Evolutionary conservation across 257 asterid species (phyloP).

Genomic region (Solanum piurae): DNA sequence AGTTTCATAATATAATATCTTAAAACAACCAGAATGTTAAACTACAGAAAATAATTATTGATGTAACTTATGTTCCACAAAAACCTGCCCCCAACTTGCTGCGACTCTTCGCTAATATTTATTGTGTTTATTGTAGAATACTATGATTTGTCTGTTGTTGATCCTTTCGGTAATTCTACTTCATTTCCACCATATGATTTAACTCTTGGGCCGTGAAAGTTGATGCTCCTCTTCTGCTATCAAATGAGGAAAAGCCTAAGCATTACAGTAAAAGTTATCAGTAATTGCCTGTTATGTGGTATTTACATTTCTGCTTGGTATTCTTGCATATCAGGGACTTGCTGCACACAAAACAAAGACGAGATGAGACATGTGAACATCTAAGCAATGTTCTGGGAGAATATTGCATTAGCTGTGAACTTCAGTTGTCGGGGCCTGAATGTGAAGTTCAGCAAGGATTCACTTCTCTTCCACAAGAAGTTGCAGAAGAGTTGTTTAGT

Average conservation of each 20-base stretch:
- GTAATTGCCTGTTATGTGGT: not conserved
- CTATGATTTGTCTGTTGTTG: not conserved
- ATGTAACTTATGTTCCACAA: not conserved
- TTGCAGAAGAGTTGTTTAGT: slow-evolving; percentile 31
- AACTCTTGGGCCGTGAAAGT: not conserved
- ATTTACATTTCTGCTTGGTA: not conserved
- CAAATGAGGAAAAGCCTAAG: not conserved
- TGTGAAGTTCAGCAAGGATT: slow-evolving; percentile 23
- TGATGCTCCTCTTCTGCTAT: not conserved
- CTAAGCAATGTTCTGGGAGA: slow-evolving; percentile 28
- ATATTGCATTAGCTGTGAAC: slow-evolving; percentile 35
- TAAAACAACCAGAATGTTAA: not conserved
- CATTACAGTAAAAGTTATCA: not conserved
- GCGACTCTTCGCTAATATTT: not conserved
- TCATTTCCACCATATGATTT: not conserved
- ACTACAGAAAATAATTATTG: not conserved
- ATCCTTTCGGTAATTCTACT: not conserved
- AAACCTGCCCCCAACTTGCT: not conserved
- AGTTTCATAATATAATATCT: not conserved
- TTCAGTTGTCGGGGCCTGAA: slow-evolving; percentile 32
- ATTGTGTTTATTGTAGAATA: not conserved
- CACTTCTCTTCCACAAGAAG: slow-evolving; percentile 22
- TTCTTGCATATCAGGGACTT: slow-evolving; percentile 25
- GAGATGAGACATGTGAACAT: slow-evolving; percentile 24
- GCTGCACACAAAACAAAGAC: slow-evolving; percentile 29